Base-by-base conservation (phyloP, 345 rosid genomes). In the Melastoma malabathricum region DNA sequence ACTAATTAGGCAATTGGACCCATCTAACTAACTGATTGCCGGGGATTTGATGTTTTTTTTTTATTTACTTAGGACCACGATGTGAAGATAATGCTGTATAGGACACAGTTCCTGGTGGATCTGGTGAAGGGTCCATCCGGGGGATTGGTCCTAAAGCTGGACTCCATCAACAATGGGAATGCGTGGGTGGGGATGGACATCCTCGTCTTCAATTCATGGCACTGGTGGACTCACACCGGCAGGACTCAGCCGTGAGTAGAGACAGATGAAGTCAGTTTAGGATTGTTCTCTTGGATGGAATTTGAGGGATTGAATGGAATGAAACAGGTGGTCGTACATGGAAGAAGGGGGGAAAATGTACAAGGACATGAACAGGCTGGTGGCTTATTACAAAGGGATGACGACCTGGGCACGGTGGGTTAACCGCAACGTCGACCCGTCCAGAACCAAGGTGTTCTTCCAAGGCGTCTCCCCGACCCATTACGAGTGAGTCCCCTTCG, bases 381-480 rank as follows among this genome's bases (percentile, higher is more conserved):
- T 87, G 20, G 98, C 98, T 27, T 87, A 16, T 52, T 84, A 87
- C 60, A 87, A 79, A 71, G 98, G 90, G 3, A 47, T 92, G 46
- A 82, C 89, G 31, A 92, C 98, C 0, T 92, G 98, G 96, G 89
- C 84, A 23, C 74, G 96, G 63, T 92, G 98, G 98, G 80, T 92
- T 29, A 72, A 87, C 63, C 68, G 51, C 13, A 25, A 74, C 0
- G 75, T 92, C 6, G 66, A 87, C 64, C 82, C 98, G 47, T 44
- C 59, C 20, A 74, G 70, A 63, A 92, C 98, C 52, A 87, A 67
- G 57, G 95, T 92, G 64, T 84, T 86, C 72, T 84, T 82, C 72
- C 89, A 78, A 39, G 93, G 81, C 29, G 67, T 84, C 20, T 92
- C 96, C 56, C 98, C 98, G 2, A 61, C 70, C 9, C 96, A 92